Evolutionary conservation across 306 rosid species (phyloP).

Genomic region (Malus asiatica): DNA sequence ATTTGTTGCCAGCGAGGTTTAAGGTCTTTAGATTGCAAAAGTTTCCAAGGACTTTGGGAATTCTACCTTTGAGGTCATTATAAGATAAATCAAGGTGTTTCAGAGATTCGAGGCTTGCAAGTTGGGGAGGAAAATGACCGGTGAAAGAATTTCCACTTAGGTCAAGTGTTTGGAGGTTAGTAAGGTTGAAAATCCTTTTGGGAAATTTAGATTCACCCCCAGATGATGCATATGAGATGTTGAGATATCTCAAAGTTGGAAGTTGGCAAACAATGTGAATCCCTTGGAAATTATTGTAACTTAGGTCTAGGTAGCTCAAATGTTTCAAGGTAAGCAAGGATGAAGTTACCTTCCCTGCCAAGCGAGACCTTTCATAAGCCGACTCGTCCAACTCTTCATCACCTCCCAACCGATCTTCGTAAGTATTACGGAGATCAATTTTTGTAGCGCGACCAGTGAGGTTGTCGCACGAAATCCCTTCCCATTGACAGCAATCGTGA

Average conservation of each 20-base stretch:
- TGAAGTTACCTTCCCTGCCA: background rate
- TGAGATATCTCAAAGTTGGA: background rate
- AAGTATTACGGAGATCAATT: background rate
- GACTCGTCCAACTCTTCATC: no score
- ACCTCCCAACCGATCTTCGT: no score
- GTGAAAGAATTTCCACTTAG: fast-evolving
- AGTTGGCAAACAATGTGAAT: background rate
- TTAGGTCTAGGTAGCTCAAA: background rate
- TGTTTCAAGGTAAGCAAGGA: slow-evolving; percentile 1
- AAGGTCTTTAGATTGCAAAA: background rate
- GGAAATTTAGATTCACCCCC: background rate
- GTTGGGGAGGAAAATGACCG: background rate
- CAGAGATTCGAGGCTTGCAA: background rate
- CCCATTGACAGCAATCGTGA: background rate
- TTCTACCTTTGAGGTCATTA: background rate
- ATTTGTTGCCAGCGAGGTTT: background rate
- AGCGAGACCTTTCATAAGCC: background rate
- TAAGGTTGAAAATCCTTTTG: slow-evolving; percentile 14
- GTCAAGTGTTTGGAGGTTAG: background rate
- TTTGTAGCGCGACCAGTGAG: background rate
- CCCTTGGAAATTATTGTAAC: background rate
- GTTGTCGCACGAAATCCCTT: slow-evolving; percentile 1
- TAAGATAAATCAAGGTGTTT: background rate
- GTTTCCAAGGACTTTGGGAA: background rate
- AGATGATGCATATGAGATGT: background rate